A percentile compares a stretch with the other conserved stretches of the same genome.
These are phyloP conservation scores for Zopfochytrium polystomum DNA, from an alignment of 371 early-diverging fungal species.

Conservation along the genomic window DNA sequence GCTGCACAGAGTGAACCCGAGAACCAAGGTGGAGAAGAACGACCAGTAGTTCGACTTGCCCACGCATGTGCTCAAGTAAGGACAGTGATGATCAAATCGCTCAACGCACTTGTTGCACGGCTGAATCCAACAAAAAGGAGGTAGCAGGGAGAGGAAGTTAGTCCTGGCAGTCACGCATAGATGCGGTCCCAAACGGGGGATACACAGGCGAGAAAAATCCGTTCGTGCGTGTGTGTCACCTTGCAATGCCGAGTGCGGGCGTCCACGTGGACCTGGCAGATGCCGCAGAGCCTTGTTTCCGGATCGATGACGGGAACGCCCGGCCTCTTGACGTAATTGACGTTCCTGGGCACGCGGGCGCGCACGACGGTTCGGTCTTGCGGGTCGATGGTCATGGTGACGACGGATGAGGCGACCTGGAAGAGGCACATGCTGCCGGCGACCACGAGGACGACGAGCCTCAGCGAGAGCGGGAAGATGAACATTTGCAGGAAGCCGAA, in stretches of 20 bases:
- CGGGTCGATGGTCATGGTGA: conserved; percentile 33
- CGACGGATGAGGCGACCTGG: conserved; percentile 20
- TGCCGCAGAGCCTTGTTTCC: conserved; percentile 57
- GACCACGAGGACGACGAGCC: conserved; percentile 18
- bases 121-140: conserved; percentile 7
- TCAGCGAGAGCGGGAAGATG: conserved; percentile 6
- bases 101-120: conserved; percentile 82
- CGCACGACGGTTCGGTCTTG: conserved; percentile 51
- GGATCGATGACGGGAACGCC: conserved; percentile 72
- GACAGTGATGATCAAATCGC: conserved; percentile 80
- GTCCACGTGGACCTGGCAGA: conserved; percentile 67
- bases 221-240: too few species aligned
- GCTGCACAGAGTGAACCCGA: conserved; percentile 7
- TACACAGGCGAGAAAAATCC: too few species aligned
- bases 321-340: conserved; percentile 59
- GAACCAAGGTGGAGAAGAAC: conserved; percentile 16
- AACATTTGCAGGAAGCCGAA: conserved; percentile 32
- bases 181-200: too few species aligned
- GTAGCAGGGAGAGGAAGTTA: neutral
- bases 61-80: conserved; percentile 75
- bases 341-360: conserved; percentile 52
- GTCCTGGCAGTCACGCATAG: too few species aligned
- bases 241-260: conserved; percentile 45
- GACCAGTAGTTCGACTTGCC: conserved; percentile 65
- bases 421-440: conserved; percentile 8